A percentile compares a stretch with the other conserved stretches of the same genome.
Evolutionary conservation across 2,329 filamentous ascomycete genomes (phyloP).

Genomic region (Aureobasidium sp.): DNA sequence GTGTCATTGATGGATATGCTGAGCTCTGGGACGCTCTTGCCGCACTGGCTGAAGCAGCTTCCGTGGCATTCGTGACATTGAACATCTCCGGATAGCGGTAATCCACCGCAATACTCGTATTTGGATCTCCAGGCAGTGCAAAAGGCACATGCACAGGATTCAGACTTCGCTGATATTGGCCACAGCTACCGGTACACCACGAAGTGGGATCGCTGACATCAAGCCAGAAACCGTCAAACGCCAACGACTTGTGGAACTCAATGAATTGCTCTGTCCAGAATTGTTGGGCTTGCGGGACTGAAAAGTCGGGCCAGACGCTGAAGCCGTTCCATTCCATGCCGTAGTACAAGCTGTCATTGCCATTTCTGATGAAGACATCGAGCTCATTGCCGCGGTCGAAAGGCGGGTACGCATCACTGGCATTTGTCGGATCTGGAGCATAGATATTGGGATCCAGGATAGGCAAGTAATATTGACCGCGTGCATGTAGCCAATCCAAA

Average conservation of each 20-base stretch:
- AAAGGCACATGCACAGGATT: constrained; percentile 23
- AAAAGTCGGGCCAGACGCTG: constrained; percentile 18
- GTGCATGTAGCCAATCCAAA: constrained; percentile 42
- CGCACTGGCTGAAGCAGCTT: constrained; percentile 21
- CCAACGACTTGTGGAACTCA: constrained; percentile 19
- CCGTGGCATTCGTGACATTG: constrained; percentile 22
- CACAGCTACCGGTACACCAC: constrained; percentile 20
- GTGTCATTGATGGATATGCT: constrained; percentile 17
- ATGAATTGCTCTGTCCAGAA: constrained; percentile 24
- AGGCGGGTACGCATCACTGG: constrained; percentile 47
- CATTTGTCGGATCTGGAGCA: constrained; percentile 57
- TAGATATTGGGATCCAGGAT: constrained; percentile 56
- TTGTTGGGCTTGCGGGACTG: constrained; percentile 20
- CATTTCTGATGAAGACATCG: constrained; percentile 46
- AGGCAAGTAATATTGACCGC: constrained; percentile 49
- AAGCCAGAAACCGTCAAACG: constrained; percentile 22
- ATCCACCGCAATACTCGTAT: constrained; percentile 20
- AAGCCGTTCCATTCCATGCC: constrained; percentile 19
- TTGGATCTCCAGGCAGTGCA: constrained; percentile 22
- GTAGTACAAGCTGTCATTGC: constrained; percentile 43
- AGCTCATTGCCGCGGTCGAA: constrained; percentile 46
- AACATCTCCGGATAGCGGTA: constrained; percentile 22
- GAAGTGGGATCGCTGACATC: constrained; percentile 20
- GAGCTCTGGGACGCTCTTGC: constrained; percentile 17
- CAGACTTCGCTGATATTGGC: constrained; percentile 16